Percentiles rank a stretch among this genome's conserved stretches.
Evolutionary conservation across 2,329 filamentous ascomycete species (phyloP).

Genomic region (Byssothecium circinans): DNA sequence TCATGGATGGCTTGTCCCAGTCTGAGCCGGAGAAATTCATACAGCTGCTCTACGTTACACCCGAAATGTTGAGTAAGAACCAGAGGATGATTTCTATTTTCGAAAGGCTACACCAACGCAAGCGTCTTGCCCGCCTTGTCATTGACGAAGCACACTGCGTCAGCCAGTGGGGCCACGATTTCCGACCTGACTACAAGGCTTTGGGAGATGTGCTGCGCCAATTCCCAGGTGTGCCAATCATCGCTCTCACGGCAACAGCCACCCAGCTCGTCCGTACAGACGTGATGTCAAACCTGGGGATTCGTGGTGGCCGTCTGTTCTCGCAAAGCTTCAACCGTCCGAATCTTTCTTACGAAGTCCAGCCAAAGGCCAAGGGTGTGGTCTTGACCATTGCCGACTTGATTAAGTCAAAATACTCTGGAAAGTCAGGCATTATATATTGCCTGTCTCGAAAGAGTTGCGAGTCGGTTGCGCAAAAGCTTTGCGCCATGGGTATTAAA

Average conservation of each 20-base stretch:
- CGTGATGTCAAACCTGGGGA: constrained; percentile 87
- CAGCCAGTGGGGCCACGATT: constrained; percentile 98
- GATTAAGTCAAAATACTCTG: constrained; percentile 70
- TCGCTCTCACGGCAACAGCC: constrained; percentile 93
- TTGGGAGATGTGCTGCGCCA: constrained; percentile 72
- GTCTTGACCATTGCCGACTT: constrained; percentile 61
- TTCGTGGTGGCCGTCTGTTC: constrained; percentile 75
- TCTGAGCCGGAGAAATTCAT: constrained; percentile 72
- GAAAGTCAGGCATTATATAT: constrained; percentile 88
- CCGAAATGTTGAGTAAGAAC: constrained; percentile 93
- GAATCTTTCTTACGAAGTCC: constrained; percentile 87
- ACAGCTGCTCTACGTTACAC: constrained; percentile 91
- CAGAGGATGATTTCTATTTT: constrained; percentile 67
- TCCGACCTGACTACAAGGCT: constrained; percentile 91
- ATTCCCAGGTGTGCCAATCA: constrained; percentile 81
- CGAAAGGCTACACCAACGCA: constrained; percentile 65
- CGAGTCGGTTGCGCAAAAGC: constrained; percentile 73
- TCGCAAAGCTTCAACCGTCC: constrained; percentile 96
- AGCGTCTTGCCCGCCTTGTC: constrained; percentile 83
- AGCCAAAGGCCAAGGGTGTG: constrained; percentile 65
- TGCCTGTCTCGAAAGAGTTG: constrained; percentile 83
- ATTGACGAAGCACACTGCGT: constrained; percentile 99
- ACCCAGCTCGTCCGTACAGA: constrained; percentile 91
- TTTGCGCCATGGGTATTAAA: constrained; percentile 67
- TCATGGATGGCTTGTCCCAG: constrained; percentile 66